These are phyloP conservation scores for Acanthamoeba castellanii DNA, from an alignment of 208 protist genomes.

Conservation along the genomic window DNA sequence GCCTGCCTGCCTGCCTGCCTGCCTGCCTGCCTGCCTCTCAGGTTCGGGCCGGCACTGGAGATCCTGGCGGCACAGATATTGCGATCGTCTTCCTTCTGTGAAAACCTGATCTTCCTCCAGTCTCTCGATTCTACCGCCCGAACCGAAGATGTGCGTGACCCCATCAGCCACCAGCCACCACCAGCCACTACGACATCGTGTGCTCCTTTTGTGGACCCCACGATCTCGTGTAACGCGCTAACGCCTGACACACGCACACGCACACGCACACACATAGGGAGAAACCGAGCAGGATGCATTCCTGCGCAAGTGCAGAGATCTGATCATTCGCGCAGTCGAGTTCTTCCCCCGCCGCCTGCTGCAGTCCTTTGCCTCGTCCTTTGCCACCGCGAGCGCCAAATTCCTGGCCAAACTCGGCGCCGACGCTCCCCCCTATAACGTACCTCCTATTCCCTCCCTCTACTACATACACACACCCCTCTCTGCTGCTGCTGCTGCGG, in stretches of 20 bases:
- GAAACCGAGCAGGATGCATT: slow-evolving; percentile 59
- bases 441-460: not conserved
- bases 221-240: not conserved
- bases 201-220: too few species aligned
- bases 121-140: not conserved
- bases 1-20: not conserved
- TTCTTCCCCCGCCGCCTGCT: slow-evolving; percentile 34
- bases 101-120: not conserved
- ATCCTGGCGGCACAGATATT: not conserved
- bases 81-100: not conserved
- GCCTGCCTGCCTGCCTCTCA: not conserved
- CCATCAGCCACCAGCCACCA: not conserved
- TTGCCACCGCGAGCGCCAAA: not conserved
- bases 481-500: too few species aligned
- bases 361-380: slow-evolving; percentile 26
- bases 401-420: not conserved
- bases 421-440: not conserved
- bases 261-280: not conserved
- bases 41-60: slow-evolving; percentile 4
- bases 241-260: too few species aligned
- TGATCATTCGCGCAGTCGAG: slow-evolving; percentile 39
- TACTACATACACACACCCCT: too few species aligned
- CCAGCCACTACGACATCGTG: too few species aligned
- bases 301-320: slow-evolving; percentile 22
- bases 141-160: not conserved